Conservation (phyloP, 2,329 filamentous ascomycete species). For the Ophiostoma australiae region DNA sequence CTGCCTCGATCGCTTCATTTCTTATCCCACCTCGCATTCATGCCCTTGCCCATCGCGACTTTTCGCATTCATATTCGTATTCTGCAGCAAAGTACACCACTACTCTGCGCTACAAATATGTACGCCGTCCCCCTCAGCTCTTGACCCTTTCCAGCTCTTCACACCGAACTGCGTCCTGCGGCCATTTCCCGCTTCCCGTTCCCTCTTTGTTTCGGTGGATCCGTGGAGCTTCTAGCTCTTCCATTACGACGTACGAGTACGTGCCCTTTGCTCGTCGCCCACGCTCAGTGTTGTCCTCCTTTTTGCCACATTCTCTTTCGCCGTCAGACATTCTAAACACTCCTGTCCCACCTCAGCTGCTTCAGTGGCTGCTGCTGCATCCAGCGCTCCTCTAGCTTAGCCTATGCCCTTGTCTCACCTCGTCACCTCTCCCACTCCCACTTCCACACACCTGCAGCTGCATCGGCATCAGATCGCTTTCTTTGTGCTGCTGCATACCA, state of each 20-base stretch:
- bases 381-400: background rate
- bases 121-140: background rate
- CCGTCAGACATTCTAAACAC: background rate
- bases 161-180: background rate
- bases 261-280: no score
- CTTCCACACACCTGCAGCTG: background rate
- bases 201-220: conserved; percentile 2
- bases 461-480: background rate
- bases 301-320: background rate
- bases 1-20: background rate
- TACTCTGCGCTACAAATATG: background rate
- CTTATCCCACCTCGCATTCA: background rate
- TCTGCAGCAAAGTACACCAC: background rate
- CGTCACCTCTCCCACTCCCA: background rate
- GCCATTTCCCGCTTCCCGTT: background rate
- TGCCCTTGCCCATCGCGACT: background rate
- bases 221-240: conserved; percentile 1
- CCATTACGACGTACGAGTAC: background rate
- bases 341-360: conserved; percentile 3
- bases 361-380: background rate
- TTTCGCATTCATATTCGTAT: conserved; percentile 1
- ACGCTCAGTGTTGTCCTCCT: background rate
- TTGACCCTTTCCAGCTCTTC: background rate
- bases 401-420: background rate
- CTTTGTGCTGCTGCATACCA: background rate